Base-by-base conservation (phyloP, 75 land plant species). In the Cupressus sempervirens region DNA sequence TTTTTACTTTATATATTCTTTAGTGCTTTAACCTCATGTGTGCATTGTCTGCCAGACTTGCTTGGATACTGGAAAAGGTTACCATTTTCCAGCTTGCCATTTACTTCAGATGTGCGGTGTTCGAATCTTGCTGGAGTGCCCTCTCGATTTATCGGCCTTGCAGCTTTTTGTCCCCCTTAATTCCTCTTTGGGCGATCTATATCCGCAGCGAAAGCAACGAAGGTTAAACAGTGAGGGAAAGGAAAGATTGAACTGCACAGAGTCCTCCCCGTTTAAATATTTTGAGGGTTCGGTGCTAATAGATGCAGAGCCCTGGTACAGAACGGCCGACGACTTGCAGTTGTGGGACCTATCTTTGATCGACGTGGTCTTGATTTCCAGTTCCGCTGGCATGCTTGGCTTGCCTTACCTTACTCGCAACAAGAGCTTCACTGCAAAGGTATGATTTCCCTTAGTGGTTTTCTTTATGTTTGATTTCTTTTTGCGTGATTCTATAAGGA, bases 381-480 rank as follows among this genome's bases (percentile, higher is more conserved):
- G 88, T 41, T 93, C 99, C 1, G 83, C 87, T 83, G 94, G 90
- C 36, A 91, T 97, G 93, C 95, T 97, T 26, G 99, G 97, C n/a
- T 84, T 97, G 80, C 99, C 99, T 0, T 93, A 94, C 81, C 93
- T 97, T 16, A 91, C 96, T 74, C 86, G 89, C 70, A 85, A 77
- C 62, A 86, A 87, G 56, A 88, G 85, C 10, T 96, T 96, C 76
- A 84, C 88, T 77, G 98, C 90, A 43, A 92, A 93, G 95, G 99
- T 92, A 76, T 65, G 88, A 30, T 38, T 0, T 72, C 32, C 35
- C 35, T 6, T 72, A 72, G 36, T 1, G 74, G 35, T 32, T 72
- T 72, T 62, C 67, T 62, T 7, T 0, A 26, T 5, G 67, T 7
- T 62, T 23, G 18, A 23, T 5, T 62, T 23, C n/a, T 26, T 16